Base-by-base conservation (phyloP, 2,329 filamentous ascomycete genomes). In the Claviceps spartinae region DNA sequence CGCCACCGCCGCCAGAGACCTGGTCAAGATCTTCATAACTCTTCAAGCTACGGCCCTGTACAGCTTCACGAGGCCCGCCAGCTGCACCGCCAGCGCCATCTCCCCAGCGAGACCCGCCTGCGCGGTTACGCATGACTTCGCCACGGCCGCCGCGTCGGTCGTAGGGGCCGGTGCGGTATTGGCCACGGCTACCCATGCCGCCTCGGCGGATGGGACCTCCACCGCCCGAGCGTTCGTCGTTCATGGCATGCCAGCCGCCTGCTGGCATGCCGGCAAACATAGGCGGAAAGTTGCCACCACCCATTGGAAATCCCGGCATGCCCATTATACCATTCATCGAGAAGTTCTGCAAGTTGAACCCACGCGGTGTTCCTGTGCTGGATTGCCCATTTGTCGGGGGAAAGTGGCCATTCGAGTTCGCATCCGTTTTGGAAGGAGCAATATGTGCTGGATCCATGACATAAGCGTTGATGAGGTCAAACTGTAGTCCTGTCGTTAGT, bases 1-100 rank as follows among this genome's bases (percentile, higher is more conserved):
- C 82, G 42, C 84, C 87, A 38, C 79, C 75, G 38, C 79, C 75
- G 14, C 83, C 81, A 40, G 82, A 82, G 53, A 85, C 84, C 46
- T 94, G 91, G 70, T 98, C 93, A 24, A 98, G 74, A 65, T 98
- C 93, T 67, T 98, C 94, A 65, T 98, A 98, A 67, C 88, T 96
- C 77, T 95, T 95, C 58, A 98, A 72, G 55, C 87, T 95, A 53
- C 93, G 81, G 5, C 93, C 93, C 59, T 94, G 88, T 1, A 95
- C 89, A 11, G 93, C 91, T 68, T 97, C 90, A 20, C 87, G 80
- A 20, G 93, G 91, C 0, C 89, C 90, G 54, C 90, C 84, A 2
- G 85, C 82, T 37, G 85, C 82, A 24, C 79, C 85, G 41, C 86
- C 85, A 48, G 87, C 86, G 26, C 84, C 85, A 57, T 88, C 86